phyloP scores from a whole-genome alignment of 176 grass and related monocot species.

The Aegilops umbellulata region DNA sequence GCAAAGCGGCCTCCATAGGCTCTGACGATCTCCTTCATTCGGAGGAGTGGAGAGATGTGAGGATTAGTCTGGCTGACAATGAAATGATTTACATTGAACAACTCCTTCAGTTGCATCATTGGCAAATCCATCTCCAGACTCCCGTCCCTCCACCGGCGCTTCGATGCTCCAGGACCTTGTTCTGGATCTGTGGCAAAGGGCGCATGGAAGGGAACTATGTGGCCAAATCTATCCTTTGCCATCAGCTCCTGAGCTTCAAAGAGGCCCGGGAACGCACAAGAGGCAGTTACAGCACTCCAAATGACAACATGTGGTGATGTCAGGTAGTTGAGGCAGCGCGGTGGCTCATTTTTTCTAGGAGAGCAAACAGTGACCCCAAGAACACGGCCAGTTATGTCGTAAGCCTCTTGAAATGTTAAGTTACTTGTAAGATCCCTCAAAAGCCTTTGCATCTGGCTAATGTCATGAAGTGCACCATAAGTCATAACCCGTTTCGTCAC shows the following conservation, averaged over 20 bases:
- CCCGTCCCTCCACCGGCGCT: constrained; percentile 88
- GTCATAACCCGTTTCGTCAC: constrained; percentile 78
- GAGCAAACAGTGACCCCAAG: constrained; percentile 96
- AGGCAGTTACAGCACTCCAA: constrained; percentile 97
- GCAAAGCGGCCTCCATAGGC: constrained; percentile 81
- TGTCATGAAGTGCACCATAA: constrained; percentile 89
- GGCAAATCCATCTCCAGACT: constrained; percentile 97
- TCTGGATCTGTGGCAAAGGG: constrained; percentile 55
- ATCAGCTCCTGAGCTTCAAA: constrained; percentile 97
- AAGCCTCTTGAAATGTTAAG: constrained; percentile 99
- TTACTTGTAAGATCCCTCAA: constrained; percentile 92
- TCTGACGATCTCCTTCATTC: constrained; percentile 78
- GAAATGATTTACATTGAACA: constrained; percentile 99
- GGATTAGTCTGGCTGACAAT: constrained; percentile 98
- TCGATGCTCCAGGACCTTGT: constrained; percentile 45
- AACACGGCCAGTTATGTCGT: constrained; percentile 88
- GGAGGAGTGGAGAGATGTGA: constrained; percentile 83
- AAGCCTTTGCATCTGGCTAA: constrained; percentile 85
- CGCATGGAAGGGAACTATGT: constrained; percentile 85
- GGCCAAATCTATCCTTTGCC: constrained; percentile 93
- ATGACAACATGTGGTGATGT: constrained; percentile 94
- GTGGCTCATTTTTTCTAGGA: constrained; percentile 90
- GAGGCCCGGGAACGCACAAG: constrained; percentile 90
- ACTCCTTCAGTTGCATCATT: constrained; percentile 81
- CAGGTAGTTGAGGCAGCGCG: constrained; percentile 89